Evolutionary conservation across 805 yeast species (phyloP).

Genomic region (Saturnispora besseyi): DNA sequence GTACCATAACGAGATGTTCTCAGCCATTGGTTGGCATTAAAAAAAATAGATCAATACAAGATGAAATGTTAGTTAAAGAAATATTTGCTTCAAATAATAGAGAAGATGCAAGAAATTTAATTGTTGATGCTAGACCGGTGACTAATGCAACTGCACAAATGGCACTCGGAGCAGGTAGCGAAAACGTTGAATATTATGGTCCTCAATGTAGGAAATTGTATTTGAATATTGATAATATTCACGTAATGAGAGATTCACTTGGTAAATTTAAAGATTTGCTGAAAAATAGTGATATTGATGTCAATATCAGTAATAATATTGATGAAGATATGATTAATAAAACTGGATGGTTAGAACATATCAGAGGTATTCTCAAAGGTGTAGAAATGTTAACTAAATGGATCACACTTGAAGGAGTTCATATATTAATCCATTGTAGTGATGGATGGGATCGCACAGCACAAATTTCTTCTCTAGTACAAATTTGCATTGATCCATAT

Average conservation of each 20-base stretch:
- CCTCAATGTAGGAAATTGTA: slow-evolving; percentile 52
- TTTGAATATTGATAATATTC: slow-evolving; percentile 90
- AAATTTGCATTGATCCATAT: slow-evolving; percentile 83
- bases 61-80: slow-evolving; percentile 72
- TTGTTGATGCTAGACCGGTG: slow-evolving; percentile 87
- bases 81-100: slow-evolving; percentile 54
- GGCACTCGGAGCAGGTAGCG: slow-evolving; percentile 98
- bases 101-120: slow-evolving; percentile 37
- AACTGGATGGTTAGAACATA: slow-evolving; percentile 73
- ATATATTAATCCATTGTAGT: slow-evolving; percentile 84
- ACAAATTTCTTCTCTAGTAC: slow-evolving; percentile 75
- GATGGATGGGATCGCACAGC: slow-evolving; percentile 99
- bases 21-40: slow-evolving; percentile 91
- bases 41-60: slow-evolving; percentile 82
- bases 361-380: slow-evolving; percentile 59
- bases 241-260: slow-evolving; percentile 84
- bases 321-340: slow-evolving; percentile 50
- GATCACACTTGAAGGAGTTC: slow-evolving; percentile 74
- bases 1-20: slow-evolving; percentile 79
- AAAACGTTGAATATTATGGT: slow-evolving; percentile 74
- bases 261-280: slow-evolving; percentile 52
- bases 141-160: slow-evolving; percentile 95
- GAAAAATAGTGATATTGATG: slow-evolving; percentile 64
- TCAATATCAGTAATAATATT: slow-evolving; percentile 32
- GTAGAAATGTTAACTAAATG: slow-evolving; percentile 73